Percentiles rank a stretch among this genome's conserved stretches.
Conservation (phyloP, 2,329 filamentous ascomycete genomes). For the Paecilomyces fulvus region DNA sequence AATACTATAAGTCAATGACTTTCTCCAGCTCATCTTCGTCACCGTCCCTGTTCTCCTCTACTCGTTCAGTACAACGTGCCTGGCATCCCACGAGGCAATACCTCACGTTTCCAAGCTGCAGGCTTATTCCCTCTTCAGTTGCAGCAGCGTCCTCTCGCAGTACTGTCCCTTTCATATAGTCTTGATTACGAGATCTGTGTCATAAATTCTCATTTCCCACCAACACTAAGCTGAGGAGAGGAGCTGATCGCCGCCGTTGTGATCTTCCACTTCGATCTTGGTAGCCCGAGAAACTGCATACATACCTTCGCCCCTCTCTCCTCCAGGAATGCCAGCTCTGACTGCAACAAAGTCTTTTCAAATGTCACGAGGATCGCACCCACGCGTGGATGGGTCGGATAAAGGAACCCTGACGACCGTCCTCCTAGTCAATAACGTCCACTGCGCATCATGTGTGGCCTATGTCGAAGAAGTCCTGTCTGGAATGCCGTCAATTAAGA, state of each 20-base stretch:
- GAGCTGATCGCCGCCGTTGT: neutral
- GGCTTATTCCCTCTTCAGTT: neutral
- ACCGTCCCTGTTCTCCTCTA: neutral
- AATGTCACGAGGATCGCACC: neutral
- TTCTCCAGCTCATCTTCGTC: neutral
- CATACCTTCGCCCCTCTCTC: neutral
- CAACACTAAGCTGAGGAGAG: neutral
- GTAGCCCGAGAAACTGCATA: neutral
- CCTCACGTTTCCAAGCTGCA: neutral
- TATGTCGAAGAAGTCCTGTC: slow-evolving; percentile 38
- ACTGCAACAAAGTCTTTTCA: neutral
- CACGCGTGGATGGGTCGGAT: neutral
- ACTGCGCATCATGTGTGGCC: slow-evolving; percentile 41
- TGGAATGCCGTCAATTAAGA: slow-evolving; percentile 23
- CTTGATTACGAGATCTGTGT: neutral
- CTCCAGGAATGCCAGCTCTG: neutral
- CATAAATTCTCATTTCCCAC: neutral
- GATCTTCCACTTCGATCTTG: neutral
- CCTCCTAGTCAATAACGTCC: slow-evolving; percentile 41
- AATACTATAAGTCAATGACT: neutral
- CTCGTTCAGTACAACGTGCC: neutral
- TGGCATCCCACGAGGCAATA: neutral
- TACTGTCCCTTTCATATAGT: neutral
- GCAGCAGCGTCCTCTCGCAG: neutral
- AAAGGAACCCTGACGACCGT: slow-evolving; percentile 16